Base-by-base conservation (phyloP, 2,329 filamentous ascomycete species). In the Dothideomycetidae sp. region DNA sequence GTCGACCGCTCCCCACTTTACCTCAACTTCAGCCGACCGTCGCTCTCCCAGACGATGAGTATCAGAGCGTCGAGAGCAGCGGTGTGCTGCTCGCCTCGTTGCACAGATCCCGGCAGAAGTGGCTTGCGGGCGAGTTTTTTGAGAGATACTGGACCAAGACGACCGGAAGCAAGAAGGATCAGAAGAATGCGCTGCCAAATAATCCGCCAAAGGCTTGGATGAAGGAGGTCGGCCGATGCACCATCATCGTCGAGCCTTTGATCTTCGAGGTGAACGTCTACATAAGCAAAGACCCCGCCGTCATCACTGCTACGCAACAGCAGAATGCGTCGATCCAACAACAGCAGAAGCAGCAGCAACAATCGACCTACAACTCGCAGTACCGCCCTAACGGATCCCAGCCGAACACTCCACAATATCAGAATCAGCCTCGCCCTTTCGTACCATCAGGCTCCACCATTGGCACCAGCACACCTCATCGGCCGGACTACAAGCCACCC, bases 61-160 rank as follows among this genome's bases (percentile, higher is more conserved):
- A 77, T 51, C 81, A 86, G 58, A 73, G 73, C 15, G 67, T 86
- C 29, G 70, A 29, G 41, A 42, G 35, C 49, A 84, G 82, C 57
- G 80, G 78, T 46, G 79, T 88, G 13, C 64, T 88, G 41, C 67
- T 71, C 49, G 78, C 85, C 47, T 83, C 81, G 2, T 66, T 90
- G 16, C 61, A 71, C 34, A 70, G 80, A 50, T 90, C 82, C 50
- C 75, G 80, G 42, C 67, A 76, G 40, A 73, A 70, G 67, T 85
- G 79, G 79, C 69, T 79, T 15, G 70, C 64, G 46, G 77, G 78
- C 18, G 57, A 56, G 11, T 67, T 84, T 33, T 82, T 85, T 48
- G 76, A 83, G 48, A 79, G 75, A 50, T 84, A 80, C 55, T 85
- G 79, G 79, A 71, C 75, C 5, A 84, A 84, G 52, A 78, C 79